phyloP scores from a whole-genome alignment of 2,329 filamentous ascomycete genomes.

The Nigrospora sphaerica region DNA sequence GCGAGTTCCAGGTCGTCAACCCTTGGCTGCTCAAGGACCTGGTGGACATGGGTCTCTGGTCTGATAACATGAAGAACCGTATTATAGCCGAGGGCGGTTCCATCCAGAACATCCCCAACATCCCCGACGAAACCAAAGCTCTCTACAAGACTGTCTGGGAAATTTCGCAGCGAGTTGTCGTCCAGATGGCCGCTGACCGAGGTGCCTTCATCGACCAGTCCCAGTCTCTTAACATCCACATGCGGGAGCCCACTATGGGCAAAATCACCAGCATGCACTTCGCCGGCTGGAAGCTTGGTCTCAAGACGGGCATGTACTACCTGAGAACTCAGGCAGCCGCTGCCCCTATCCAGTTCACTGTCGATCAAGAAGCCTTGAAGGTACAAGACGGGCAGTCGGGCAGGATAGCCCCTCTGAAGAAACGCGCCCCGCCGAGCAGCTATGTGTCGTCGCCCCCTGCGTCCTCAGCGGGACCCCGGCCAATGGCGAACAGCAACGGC shows the following conservation, averaged over 20 bases:
- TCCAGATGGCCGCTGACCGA: slow-evolving; percentile 97
- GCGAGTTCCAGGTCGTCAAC: slow-evolving; percentile 99
- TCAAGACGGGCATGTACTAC: slow-evolving; percentile 99
- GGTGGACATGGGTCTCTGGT: slow-evolving; percentile 96
- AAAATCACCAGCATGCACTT: slow-evolving; percentile 99
- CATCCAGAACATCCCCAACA: slow-evolving; percentile 94
- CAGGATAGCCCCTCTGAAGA: slow-evolving; percentile 56
- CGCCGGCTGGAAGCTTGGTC: slow-evolving; percentile 94
- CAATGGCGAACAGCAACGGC: slow-evolving; percentile 29
- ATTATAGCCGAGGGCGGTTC: slow-evolving; percentile 97
- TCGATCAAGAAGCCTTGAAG: slow-evolving; percentile 92
- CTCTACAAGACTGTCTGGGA: slow-evolving; percentile 99
- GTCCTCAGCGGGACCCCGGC: slow-evolving; percentile 59
- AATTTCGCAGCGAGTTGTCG: slow-evolving; percentile 89
- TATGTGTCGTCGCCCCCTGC: slow-evolving; percentile 50
- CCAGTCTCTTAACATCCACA: slow-evolving; percentile 98
- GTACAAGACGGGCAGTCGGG: slow-evolving; percentile 75
- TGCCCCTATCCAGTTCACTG: slow-evolving; percentile 96
- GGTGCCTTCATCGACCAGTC: slow-evolving; percentile 99
- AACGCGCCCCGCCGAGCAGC: slow-evolving; percentile 55
- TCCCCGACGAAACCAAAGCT: slow-evolving; percentile 89
- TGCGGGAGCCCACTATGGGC: slow-evolving; percentile 98
- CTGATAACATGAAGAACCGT: slow-evolving; percentile 99
- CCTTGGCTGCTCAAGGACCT: slow-evolving; percentile 97
- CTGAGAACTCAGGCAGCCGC: slow-evolving; percentile 95